Evolutionary conservation across 129 eudicot genomes (phyloP).

Genomic region (Centaurea solstitialis): DNA sequence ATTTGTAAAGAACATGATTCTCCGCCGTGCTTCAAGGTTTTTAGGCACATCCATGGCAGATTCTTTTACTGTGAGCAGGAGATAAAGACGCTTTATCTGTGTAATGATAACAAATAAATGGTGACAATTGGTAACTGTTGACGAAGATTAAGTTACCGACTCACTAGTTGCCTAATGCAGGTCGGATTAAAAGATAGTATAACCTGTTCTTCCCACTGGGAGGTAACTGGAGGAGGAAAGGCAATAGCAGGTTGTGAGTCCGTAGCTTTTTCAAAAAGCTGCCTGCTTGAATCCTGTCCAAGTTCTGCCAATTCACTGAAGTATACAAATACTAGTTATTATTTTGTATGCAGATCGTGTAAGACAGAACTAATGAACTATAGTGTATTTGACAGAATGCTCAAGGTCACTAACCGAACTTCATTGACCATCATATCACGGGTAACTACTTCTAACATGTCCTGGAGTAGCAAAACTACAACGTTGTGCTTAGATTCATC

Average conservation of each 20-base stretch:
- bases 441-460: slow-evolving; percentile 95
- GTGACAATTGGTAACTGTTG: not conserved
- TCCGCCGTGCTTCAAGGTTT: slow-evolving; percentile 30
- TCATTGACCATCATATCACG: slow-evolving; percentile 98
- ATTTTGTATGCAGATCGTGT: not conserved
- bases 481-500: slow-evolving; percentile 67
- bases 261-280: slow-evolving; percentile 55
- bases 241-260: slow-evolving; percentile 38
- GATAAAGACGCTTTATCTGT: slow-evolving; percentile 25
- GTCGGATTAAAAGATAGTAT: not conserved
- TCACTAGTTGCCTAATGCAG: not conserved
- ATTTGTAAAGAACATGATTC: slow-evolving; percentile 60
- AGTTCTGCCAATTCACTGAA: slow-evolving; percentile 67
- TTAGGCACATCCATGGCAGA: slow-evolving; percentile 35
- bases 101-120: not conserved
- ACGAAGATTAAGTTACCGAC: not conserved
- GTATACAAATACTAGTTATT: slow-evolving; percentile 7
- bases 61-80: slow-evolving; percentile 31
- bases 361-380: not conserved
- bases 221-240: slow-evolving; percentile 14
- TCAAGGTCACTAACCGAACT: slow-evolving; percentile 51
- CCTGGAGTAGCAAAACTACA: slow-evolving; percentile 86
- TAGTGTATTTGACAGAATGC: not conserved
- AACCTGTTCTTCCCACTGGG: slow-evolving; percentile 16
- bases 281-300: slow-evolving; percentile 70